Base-by-base conservation (phyloP, 495 filamentous ascomycete species). In the Aspergillus mulundensis region DNA sequence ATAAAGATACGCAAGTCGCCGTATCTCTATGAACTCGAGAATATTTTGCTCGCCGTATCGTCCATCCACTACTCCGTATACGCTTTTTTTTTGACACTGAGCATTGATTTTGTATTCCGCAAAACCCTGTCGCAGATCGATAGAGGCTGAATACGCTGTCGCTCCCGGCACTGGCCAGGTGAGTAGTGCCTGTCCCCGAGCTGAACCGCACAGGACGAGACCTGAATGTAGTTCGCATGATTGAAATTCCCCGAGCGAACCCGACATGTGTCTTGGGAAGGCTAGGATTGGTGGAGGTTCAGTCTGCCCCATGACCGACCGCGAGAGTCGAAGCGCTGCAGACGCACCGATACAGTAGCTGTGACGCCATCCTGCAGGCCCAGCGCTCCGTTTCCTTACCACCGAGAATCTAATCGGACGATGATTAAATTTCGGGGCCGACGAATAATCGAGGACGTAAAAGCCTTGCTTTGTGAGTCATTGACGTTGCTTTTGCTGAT, bases 351-450 rank as follows among this genome's bases (percentile, higher is more conserved):
- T 59, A 23, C 39, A 61, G 61, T 19, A 64, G 44, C 58, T 40
- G 58, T 64, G 61, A 64, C 61, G 61, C 61, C 61, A 61, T 64
- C 32, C 54, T 60, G 54, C 59, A 64, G 58, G 24, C 54, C 19
- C 46, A 53, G 36, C n/a, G n/a, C 45, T 43, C 50, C 52, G 19
- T 34, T 55, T 54, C 54, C n/a, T 59, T 49, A 41, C 56, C 46
- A 50, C 30, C 30, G 38, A 54, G 25, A 50, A 54, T 57, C 42
- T 36, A 54, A 47, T 16, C 49, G 39, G 30, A 57, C 15, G 34
- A 30, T 19, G 36, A 44, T 28, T 23, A 56, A 11, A 20, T 19
- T 23, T 25, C 15, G 39, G 11, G 38, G 19, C 42, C 15, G 43
- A 57, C 52, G 40, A 21, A 34, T 58, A 45, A 28, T 28, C 25